phyloP scores from a whole-genome alignment of 257 asterid genomes.

The Jacaranda copaia region DNA sequence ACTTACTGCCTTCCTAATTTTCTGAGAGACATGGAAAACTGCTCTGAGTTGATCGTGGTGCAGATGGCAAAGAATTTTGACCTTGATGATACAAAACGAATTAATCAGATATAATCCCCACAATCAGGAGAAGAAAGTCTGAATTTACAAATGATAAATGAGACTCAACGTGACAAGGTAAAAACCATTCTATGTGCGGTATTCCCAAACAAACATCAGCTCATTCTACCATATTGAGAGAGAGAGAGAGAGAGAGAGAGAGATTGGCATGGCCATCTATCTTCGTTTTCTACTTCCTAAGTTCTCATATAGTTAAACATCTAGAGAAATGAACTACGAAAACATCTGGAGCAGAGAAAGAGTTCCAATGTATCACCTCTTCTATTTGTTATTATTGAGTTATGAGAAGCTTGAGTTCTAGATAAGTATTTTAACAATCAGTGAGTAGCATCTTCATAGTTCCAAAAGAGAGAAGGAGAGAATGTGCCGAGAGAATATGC shows the following conservation, averaged over 20 bases:
- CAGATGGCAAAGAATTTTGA: constrained; percentile 87
- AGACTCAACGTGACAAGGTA: background rate
- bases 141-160: background rate
- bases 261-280: background rate
- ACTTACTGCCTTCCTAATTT: constrained; percentile 91
- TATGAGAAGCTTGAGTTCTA: background rate
- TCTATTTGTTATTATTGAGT: background rate
- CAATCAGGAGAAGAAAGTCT: constrained; percentile 5
- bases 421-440: constrained; percentile 1
- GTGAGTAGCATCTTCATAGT: background rate
- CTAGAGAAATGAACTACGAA: background rate
- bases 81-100: constrained; percentile 48
- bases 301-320: background rate
- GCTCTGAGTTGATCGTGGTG: constrained; percentile 95
- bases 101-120: constrained; percentile 23
- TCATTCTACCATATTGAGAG: background rate
- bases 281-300: background rate
- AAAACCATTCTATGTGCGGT: background rate
- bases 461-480: constrained; percentile 17
- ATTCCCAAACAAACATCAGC: background rate
- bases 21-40: constrained; percentile 93
- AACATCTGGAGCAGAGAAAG: background rate
- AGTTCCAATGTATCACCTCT: background rate
- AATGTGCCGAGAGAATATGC: background rate
- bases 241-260: background rate